A percentile compares a stretch with the other conserved stretches of the same genome.
These are phyloP conservation scores for Kalanchoe fedtschenkoi DNA, from an alignment of 164 flowering plant genomes.

Conservation along the genomic window DNA sequence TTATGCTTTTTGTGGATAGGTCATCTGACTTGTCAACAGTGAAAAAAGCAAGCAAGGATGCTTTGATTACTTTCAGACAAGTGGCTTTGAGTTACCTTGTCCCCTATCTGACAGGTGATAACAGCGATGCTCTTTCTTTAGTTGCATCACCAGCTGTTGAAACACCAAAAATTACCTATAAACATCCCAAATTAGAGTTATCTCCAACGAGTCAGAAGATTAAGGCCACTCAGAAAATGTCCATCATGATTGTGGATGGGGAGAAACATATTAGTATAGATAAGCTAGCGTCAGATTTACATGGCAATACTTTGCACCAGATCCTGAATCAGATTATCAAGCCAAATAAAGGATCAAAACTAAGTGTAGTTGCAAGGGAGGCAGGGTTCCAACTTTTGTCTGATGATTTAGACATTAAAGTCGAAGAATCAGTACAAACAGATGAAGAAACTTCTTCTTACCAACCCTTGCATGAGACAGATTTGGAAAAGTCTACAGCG, in stretches of 20 bases:
- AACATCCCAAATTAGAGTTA: slow-evolving; percentile 19
- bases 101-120: slow-evolving; percentile 14
- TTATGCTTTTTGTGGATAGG: slow-evolving; percentile 82
- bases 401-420: slow-evolving; percentile 57
- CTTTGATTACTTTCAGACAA: slow-evolving; percentile 48
- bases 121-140: slow-evolving; percentile 11
- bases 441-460: slow-evolving; percentile 17
- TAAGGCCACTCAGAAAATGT: slow-evolving; percentile 38
- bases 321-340: slow-evolving; percentile 45
- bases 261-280: slow-evolving; percentile 38
- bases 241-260: slow-evolving; percentile 49
- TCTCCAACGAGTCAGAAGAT: slow-evolving; percentile 18
- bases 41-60: slow-evolving; percentile 46
- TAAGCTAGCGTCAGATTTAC: slow-evolving; percentile 27
- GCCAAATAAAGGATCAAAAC: slow-evolving; percentile 40
- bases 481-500: slow-evolving; percentile 14
- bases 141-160: slow-evolving; percentile 15
- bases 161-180: slow-evolving; percentile 13
- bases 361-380: slow-evolving; percentile 65
- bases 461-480: slow-evolving; percentile 14
- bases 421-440: slow-evolving; percentile 23
- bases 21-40: slow-evolving; percentile 44
- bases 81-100: slow-evolving; percentile 30
- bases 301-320: slow-evolving; percentile 49
- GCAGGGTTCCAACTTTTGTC: slow-evolving; percentile 83